Percentiles rank a stretch among this genome's conserved stretches.
These are phyloP conservation scores for Fusarium liriodendri DNA, from an alignment of 2,329 filamentous ascomycete genomes.

Conservation along the genomic window DNA sequence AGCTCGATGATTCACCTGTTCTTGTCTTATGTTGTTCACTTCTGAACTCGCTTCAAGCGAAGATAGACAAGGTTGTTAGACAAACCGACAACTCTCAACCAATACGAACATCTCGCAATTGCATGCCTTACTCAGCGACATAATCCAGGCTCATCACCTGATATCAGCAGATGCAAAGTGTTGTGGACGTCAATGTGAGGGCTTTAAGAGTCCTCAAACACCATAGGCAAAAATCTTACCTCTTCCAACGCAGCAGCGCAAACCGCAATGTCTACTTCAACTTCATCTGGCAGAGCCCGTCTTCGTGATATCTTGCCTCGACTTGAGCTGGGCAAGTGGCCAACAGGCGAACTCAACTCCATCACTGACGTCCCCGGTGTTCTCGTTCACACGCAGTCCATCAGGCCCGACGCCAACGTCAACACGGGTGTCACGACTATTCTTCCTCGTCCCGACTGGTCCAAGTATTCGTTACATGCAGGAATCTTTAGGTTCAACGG, in stretches of 20 bases:
- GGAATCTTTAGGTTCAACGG: constrained; percentile 73
- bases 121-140: neutral
- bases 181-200: neutral
- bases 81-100: neutral
- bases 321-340: constrained; percentile 57
- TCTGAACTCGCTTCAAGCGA: neutral
- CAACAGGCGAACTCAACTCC: constrained; percentile 59
- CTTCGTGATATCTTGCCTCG: constrained; percentile 58
- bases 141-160: neutral
- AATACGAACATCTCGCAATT: neutral
- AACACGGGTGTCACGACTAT: constrained; percentile 65
- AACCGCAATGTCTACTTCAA: constrained; percentile 2
- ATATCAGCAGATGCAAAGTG: neutral
- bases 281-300: constrained; percentile 25
- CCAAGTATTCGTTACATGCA: constrained; percentile 57
- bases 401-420: constrained; percentile 51
- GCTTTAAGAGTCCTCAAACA: neutral
- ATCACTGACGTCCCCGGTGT: constrained; percentile 64
- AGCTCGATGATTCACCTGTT: neutral
- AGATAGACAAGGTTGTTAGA: neutral
- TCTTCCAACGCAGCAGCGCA: neutral
- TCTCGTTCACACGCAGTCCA: constrained; percentile 58
- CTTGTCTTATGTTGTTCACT: neutral
- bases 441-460: constrained; percentile 58
- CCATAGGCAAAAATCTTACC: neutral